Base-by-base conservation (phyloP, 1,139 yeast genomes). In the Taphrina communis region DNA sequence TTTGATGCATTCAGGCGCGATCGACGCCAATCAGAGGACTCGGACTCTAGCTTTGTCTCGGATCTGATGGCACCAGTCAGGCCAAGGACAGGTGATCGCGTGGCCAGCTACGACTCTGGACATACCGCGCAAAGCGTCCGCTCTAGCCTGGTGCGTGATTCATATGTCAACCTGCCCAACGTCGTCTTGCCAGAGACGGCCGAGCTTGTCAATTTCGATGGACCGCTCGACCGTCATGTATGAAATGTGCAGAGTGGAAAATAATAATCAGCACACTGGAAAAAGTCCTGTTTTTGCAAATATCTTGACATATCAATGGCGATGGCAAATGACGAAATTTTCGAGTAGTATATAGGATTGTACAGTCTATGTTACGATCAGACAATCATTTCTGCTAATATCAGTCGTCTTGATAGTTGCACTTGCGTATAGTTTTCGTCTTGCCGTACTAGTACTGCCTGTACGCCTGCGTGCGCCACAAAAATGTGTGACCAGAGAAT, bases 141-240 rank as follows among this genome's bases (percentile, higher is more conserved):
- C 9, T 58, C 62, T 35, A 58, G 41, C 31, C 53, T 42, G 25
- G 62, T 58, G 7, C 51, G 62, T 9, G 62, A 58, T 31, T 58
- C 62, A 11, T 58, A 58, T 35, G 62, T 58, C 53, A 44, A 21
- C 50, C 17, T 36, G 9, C 44, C 50, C 11, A 12, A 48, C 1
- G 14, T 14, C 14, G 14, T 41, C 21, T 3, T 9, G 6, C 50
- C 35, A 8, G 60, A 56, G 17, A 39, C 50, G 31, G 60, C 60
- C 11, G 60, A 56, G 36, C 35, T 56, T n/a, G 60, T 56, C 21
- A 25, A 31, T 17, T 14, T 50, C 19, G 51, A 19, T 9, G 51
- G 7, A 46, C 51, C 51, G n/a, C 25, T 8, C 25, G n/a, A 46
- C 14, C 42, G 31, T 25, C 31, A 25, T 25, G 31, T 25, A 25